Percentiles rank a stretch among this genome's conserved stretches.
phyloP scores from a whole-genome alignment of 176 grass and related monocot genomes.

The Musa schizocarpa region DNA sequence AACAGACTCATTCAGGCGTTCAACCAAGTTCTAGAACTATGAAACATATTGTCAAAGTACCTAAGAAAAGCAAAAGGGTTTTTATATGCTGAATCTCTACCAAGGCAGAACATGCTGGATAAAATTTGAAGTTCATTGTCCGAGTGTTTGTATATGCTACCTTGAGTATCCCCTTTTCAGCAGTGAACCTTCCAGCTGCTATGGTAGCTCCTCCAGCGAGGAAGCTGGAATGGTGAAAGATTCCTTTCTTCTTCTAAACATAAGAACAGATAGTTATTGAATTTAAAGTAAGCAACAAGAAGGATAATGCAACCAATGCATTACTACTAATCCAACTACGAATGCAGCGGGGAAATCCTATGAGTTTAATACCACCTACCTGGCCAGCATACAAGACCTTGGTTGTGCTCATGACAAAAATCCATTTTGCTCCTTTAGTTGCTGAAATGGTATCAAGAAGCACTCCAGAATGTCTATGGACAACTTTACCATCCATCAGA shows the following conservation, averaged over 20 bases:
- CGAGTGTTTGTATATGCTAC: constrained; percentile 24
- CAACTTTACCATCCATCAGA: constrained; percentile 37
- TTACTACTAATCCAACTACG: neutral
- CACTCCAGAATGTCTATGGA: constrained; percentile 48
- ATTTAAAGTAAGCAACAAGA: neutral
- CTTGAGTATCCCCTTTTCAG: constrained; percentile 59
- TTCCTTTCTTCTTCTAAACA: constrained; percentile 71
- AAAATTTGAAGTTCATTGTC: no score
- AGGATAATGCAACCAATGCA: no score
- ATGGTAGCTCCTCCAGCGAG: constrained; percentile 80
- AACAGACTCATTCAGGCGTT: no score
- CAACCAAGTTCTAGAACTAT: no score
- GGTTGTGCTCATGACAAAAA: constrained; percentile 86
- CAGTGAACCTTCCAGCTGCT: constrained; percentile 80
- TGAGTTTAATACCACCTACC: constrained; percentile 30
- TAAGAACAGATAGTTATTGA: constrained; percentile 7
- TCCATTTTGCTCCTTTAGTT: constrained; percentile 70
- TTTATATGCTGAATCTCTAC: no score
- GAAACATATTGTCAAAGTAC: no score
- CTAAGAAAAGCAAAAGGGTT: no score
- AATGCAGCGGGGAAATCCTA: constrained; percentile 2
- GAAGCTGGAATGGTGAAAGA: constrained; percentile 96
- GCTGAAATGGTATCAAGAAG: constrained; percentile 46
- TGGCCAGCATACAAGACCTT: constrained; percentile 67
- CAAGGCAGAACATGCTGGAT: no score